These are phyloP conservation scores for Phialophora verrucosa DNA, from an alignment of 2,329 filamentous ascomycete genomes.

Conservation along the genomic window DNA sequence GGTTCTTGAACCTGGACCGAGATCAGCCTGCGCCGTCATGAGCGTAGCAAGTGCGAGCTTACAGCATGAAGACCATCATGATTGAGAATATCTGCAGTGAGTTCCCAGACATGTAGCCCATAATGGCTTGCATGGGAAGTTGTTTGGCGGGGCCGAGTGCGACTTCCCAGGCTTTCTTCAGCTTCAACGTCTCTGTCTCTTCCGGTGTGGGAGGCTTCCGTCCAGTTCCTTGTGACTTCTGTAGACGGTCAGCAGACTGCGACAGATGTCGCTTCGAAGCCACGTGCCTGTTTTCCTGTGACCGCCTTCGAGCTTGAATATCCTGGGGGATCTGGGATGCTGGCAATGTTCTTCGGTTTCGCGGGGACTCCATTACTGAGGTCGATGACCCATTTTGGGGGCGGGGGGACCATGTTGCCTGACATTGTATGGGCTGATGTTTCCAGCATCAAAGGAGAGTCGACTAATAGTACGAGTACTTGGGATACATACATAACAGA, in stretches of 20 bases:
- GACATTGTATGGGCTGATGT: constrained; percentile 15
- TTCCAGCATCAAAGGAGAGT: not conserved
- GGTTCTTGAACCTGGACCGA: constrained; percentile 77
- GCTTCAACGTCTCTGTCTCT: constrained; percentile 92
- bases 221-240: constrained; percentile 42
- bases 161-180: constrained; percentile 99
- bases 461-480: not conserved
- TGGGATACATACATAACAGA: not conserved
- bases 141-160: constrained; percentile 91
- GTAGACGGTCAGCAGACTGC: constrained; percentile 9
- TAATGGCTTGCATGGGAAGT: constrained; percentile 96
- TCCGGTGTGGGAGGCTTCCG: constrained; percentile 50
- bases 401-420: constrained; percentile 48
- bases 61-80: constrained; percentile 97
- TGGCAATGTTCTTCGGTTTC: constrained; percentile 66
- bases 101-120: constrained; percentile 99
- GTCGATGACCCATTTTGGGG: constrained; percentile 82
- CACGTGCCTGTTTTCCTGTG: constrained; percentile 62
- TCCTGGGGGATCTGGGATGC: constrained; percentile 84
- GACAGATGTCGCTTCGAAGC: constrained; percentile 1
- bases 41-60: not conserved
- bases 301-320: constrained; percentile 64
- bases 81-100: constrained; percentile 98
- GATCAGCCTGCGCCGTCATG: constrained; percentile 16
- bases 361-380: constrained; percentile 72